Evolutionary conservation across 306 rosid genomes (phyloP), one percentile per base, ranked within the genome.

Genomic region (Luffa aegyptiaca): DNA sequence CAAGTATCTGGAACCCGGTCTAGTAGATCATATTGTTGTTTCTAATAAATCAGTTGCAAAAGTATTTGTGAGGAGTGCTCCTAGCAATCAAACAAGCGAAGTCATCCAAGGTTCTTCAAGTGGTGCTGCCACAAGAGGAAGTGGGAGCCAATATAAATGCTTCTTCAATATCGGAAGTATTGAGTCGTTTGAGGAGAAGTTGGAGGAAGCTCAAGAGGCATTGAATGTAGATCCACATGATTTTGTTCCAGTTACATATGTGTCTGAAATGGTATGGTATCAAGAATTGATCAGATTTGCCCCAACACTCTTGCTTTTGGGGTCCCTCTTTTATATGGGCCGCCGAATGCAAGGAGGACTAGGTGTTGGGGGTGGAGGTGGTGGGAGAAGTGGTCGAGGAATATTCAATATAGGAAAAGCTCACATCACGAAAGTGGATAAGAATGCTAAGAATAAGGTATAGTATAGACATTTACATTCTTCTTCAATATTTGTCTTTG

Each of bases 391-490:
- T 82, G 96, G 88, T 26, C 96, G 97, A 79, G 97, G 97, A 65
- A 90, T 92, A 89, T 95, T 95, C 83, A 92, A 87, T 88, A 95
- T 92, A n/a, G 97, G 97, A 75, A 95, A 95, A 84, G 96, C 96
- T 51, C 96, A 88, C 44, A 90, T 95, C 69, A 91, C 89, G 3
- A 95, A 88, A 90, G 90, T 95, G 17, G 99, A 95, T 83, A 93
- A 95, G 79, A 90, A 93, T 85, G 69, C 99, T 48, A 93, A 91
- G 88, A 95, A 95, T 81, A 93, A 91, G 96, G 99, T 93, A 65
- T 18, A 51, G 99, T 93, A 65, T 18, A 51, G 55, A 80, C 78
- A 46, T 75, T 42, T 9, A 5, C 35, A 36, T 79, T 17, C 49
- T 17, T 63, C 63, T 61, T 20, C 49, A 42, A 58, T 39, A 18